Evolutionary conservation across 2,329 filamentous ascomycete genomes (phyloP), one percentile per base, ranked within the genome.

Genomic region (Pestalotiopsis sp.): DNA sequence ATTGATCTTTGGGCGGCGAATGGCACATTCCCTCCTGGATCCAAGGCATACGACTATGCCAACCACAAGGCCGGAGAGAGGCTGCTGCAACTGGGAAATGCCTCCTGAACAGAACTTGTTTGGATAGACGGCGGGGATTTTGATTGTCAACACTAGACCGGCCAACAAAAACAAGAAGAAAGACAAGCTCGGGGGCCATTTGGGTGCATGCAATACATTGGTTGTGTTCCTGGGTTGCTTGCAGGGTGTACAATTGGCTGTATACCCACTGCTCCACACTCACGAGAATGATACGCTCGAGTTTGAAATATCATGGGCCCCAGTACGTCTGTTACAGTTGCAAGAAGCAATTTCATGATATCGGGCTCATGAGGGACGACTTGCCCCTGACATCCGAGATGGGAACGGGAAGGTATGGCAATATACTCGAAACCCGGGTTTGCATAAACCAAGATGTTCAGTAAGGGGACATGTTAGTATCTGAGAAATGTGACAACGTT

Each of bases 1-100:
- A 93, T 98, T 74, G 94, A 98, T 76, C 87, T 98, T 62, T 98
- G 95, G 92, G 91, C 94, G 31, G 91, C 91, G 71, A 95, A 95
- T 77, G 94, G 95, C 69, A 93, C 95, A 31, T 92, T 98, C 74
- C 94, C 94, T 2, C 89, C 90, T 13, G 92, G 93, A 71, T 91
- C 88, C 57, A 91, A 89, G 81, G 89, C 89, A 2, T 91, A 90
- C 75, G 87, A 89, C 70, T 90, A 89, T 74, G 89, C 89, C 70
- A 91, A 91, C 76, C 78, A 90, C 59, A 84, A 84, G 69, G 88
- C 85, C 45, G 89, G 89, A 49, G 86, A 91, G 77, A 83, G 85
- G 38, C 79, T 91, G 64, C 79, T 91, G 74, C 85, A 89, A 75
- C 76, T 87, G 64, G 74, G 76, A 64, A 76, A 70, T 61, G 69